Evolutionary conservation across 768 basidiomycete species (phyloP).

Genomic region (Serendipita indica): DNA sequence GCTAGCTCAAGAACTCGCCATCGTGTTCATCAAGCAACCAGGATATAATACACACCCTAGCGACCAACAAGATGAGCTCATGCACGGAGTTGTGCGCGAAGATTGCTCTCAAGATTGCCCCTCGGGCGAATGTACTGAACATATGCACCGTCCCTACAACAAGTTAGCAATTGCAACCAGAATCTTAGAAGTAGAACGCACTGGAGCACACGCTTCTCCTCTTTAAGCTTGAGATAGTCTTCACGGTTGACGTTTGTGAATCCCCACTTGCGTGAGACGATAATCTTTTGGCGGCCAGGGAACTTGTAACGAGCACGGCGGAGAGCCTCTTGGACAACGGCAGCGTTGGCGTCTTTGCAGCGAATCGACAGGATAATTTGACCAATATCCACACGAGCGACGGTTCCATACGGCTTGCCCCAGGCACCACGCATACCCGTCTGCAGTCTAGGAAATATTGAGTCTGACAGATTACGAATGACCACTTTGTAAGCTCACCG

Average conservation of each 20-base stretch:
- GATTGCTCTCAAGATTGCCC: slow-evolving; percentile 73
- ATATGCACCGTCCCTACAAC: slow-evolving; percentile 76
- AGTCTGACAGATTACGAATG: not conserved
- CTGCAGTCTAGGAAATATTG: slow-evolving; percentile 42
- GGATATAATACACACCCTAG: slow-evolving; percentile 12
- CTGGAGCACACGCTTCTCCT: slow-evolving; percentile 80
- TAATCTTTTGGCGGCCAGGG: slow-evolving; percentile 97
- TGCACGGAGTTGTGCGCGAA: slow-evolving; percentile 68
- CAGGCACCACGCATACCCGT: slow-evolving; percentile 99
- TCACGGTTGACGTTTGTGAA: slow-evolving; percentile 89
- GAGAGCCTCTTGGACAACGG: slow-evolving; percentile 90
- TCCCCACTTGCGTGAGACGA: slow-evolving; percentile 95
- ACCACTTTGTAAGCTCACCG: slow-evolving; percentile 46
- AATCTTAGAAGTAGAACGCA: slow-evolving; percentile 28
- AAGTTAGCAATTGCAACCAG: slow-evolving; percentile 1
- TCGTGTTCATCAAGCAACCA: slow-evolving; percentile 3
- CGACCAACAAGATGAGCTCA: slow-evolving; percentile 21
- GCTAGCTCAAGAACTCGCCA: not conserved
- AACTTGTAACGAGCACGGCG: slow-evolving; percentile 98
- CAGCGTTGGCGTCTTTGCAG: slow-evolving; percentile 73
- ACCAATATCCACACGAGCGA: slow-evolving; percentile 92
- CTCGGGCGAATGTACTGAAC: slow-evolving; percentile 85
- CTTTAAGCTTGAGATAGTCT: slow-evolving; percentile 79
- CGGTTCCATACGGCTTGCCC: slow-evolving; percentile 96
- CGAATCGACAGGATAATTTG: slow-evolving; percentile 88